These are phyloP conservation scores for Aureobasidium sp. DNA, from an alignment of 2,329 filamentous ascomycete genomes.

Conservation along the genomic window DNA sequence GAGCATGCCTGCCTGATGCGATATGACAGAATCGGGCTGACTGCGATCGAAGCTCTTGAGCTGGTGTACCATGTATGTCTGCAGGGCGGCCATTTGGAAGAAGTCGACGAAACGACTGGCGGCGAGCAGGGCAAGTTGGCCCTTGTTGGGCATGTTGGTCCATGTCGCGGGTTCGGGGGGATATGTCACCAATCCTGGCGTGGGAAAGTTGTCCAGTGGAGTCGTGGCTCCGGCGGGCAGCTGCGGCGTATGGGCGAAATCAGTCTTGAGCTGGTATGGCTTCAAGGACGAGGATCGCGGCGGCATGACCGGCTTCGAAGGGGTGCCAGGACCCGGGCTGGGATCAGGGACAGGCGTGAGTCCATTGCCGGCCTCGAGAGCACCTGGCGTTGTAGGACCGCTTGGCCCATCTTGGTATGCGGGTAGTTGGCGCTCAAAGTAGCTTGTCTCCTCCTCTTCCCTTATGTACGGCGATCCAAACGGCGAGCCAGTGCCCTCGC, in stretches of 20 bases:
- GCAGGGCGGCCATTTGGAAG: slow-evolving; percentile 36
- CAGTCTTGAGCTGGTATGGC: slow-evolving; percentile 1
- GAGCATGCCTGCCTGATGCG: slow-evolving; percentile 34
- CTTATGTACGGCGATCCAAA: slow-evolving; percentile 12
- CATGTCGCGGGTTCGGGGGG: slow-evolving; percentile 27
- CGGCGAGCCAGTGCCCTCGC: neutral
- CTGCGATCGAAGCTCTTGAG: slow-evolving; percentile 33
- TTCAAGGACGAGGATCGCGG: neutral
- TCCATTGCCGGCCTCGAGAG: slow-evolving; percentile 10
- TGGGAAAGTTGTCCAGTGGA: slow-evolving; percentile 2
- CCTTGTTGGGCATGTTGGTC: slow-evolving; percentile 34
- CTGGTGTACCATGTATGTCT: slow-evolving; percentile 39
- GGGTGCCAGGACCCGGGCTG: neutral
- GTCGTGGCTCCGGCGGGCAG: neutral
- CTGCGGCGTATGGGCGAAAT: neutral
- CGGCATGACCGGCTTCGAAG: slow-evolving; percentile 1
- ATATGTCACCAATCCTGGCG: slow-evolving; percentile 13
- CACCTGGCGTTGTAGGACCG: slow-evolving; percentile 1
- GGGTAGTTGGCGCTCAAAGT: slow-evolving; percentile 7
- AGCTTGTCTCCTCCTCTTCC: slow-evolving; percentile 15
- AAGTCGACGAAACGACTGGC: slow-evolving; percentile 37
- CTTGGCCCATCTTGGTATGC: slow-evolving; percentile 1
- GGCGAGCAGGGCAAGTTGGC: slow-evolving; percentile 33
- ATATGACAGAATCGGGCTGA: slow-evolving; percentile 40
- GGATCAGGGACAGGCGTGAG: neutral